A percentile compares a stretch with the other conserved stretches of the same genome.
These are phyloP conservation scores for Filobasidium floriforme DNA, from an alignment of 768 basidiomycete genomes.

Conservation along the genomic window DNA sequence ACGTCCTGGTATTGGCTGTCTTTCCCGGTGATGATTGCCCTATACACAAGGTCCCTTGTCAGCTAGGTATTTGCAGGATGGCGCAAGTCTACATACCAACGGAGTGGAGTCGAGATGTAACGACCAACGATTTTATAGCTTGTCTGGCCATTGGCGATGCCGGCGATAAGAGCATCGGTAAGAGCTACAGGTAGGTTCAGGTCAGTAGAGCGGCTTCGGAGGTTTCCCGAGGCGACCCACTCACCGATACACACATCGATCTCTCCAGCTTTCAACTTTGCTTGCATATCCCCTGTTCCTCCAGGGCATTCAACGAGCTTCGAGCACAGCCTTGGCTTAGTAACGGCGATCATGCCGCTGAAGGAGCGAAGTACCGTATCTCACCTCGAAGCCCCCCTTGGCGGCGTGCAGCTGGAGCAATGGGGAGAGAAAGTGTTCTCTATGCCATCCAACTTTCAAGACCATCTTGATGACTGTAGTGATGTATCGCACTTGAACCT, in stretches of 20 bases:
- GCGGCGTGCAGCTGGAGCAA: conserved; percentile 71
- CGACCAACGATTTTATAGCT: conserved; percentile 87
- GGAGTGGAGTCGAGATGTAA: conserved; percentile 78
- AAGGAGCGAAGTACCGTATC: no score
- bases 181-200: conserved; percentile 50
- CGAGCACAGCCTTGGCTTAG: no score
- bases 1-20: conserved; percentile 64
- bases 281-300: conserved; percentile 48
- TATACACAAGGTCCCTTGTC: conserved; percentile 19
- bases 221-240: conserved; percentile 11
- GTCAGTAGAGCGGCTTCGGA: neutral
- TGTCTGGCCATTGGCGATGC: conserved; percentile 78
- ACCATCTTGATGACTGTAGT: neutral
- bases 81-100: conserved; percentile 54
- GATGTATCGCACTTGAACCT: neutral
- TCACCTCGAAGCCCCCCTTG: conserved; percentile 48
- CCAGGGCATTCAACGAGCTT: conserved; percentile 74
- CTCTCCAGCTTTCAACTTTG: conserved; percentile 43
- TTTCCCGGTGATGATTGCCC: conserved; percentile 89
- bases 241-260: conserved; percentile 38
- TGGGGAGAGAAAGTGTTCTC: conserved; percentile 76
- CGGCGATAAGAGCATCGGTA: conserved; percentile 83
- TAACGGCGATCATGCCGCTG: no score
- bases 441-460: conserved; percentile 43
- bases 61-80: neutral